Evolutionary conservation across 2,329 filamentous ascomycete genomes (phyloP), one percentile per base, ranked within the genome.

Genomic region (Diplodia corticola): DNA sequence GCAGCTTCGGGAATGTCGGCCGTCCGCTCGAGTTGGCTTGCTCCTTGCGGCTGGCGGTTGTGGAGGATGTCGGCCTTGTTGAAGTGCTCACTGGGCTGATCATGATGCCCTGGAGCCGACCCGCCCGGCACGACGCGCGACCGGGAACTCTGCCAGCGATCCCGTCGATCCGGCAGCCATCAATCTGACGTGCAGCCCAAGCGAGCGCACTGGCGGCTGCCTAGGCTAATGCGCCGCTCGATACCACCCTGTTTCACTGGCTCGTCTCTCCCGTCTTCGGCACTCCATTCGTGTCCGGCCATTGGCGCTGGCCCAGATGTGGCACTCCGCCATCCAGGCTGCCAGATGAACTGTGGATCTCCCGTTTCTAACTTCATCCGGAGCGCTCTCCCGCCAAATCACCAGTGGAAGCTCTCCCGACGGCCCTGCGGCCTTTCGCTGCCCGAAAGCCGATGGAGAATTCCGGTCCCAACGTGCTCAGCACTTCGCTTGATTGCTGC

Each of bases 111-210:
- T 46, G 44, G 40, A 44, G 26, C 20, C 54, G 15, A 24, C 33
- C 22, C 50, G n/a, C 10, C 37, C 37, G 37, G 37, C 55, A 60
- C 55, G 55, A 46, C 20, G 55, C 57, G 40, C 40, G 13, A 35
- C 57, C 57, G 26, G 40, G 26, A 30, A 26, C 57, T 35, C 44
- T 48, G 55, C 55, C 44, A 61, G 57, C 57, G 57, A 61, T 61
- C 57, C 55, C 57, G 57, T 6, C 57, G 57, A 61, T 61, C 57
- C 57, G 57, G 57, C 40, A 49, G 44, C 57, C 57, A 30, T 61
- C 40, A 33, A 61, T 61, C 57, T 61, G 57, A 61, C 57, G 57
- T 61, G 57, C 57, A 61, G 57, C 57, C 26, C 57, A 61, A 61
- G 57, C 57, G 57, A 61, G 44, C 57, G 57, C 57, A 61, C 57